These are phyloP conservation scores for sorghum (Sorghum bicolor) DNA, from an alignment of 176 grass and related monocot species.

Conservation along the genomic window Sorghum_bicolor_NCBIv3 NC_012875.2:55343001-55343500, in stretches of 20 bases:
- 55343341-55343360: neutral
- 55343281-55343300: neutral
- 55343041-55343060: conserved; percentile 95
- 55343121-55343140: conserved; percentile 27
- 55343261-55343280: neutral
- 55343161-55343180: neutral
- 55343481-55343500: neutral
- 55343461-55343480: neutral
- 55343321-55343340: neutral
- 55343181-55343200: neutral
- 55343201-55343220: neutral
- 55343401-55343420: neutral
- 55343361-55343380: neutral
- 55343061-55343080: conserved; percentile 48
- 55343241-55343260: neutral
- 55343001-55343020: conserved; percentile 33
- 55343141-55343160: conserved; percentile 10
- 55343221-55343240: neutral
- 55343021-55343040: conserved; percentile 68
- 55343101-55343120: conserved; percentile 20
- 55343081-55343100: conserved; percentile 5
- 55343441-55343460: neutral
- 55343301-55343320: neutral
- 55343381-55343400: neutral
- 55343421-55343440: neutral